Evolutionary conservation across 495 filamentous ascomycete genomes (phyloP), one percentile per base, ranked within the genome.

Genomic region (Podospora appendiculata): DNA sequence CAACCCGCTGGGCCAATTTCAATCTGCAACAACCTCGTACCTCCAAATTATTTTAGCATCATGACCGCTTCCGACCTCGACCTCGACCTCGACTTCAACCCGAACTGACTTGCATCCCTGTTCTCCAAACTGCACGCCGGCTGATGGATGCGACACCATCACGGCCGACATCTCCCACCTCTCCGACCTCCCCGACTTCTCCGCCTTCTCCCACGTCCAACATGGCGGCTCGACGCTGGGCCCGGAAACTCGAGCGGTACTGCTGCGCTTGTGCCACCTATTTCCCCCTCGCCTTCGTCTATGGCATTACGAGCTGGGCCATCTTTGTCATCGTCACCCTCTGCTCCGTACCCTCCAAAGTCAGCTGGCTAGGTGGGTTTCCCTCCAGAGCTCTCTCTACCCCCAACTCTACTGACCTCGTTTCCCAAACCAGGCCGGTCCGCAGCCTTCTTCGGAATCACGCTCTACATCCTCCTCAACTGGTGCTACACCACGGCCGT

Each of bases 401-500:
- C 35, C 32, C 11, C 6, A 36, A 6, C 34, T 36, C 35, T 48
- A 8, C n/a, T 48, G 34, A 32, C 12, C 46, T 36, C 32, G 14
- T 33, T 50, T 57, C 32, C 14, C n/a, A 51, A 35, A 12, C 9
- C 51, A 80, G 77, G 74, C 18, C 65, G 63, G 1, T 55, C 68
- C 11, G 63, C 70, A 4, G 70, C 84, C 1, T 50, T 81, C 34
- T 58, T 87, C 50, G 90, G 86, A 36, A 62, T 92, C 49, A 35
- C 78, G 14, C 78, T 98, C 46, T 97, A 90, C 66, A 41, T 83
- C 50, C 70, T 95, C 53, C 79, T 91, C 43, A 95, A 95, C 64
- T 85, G 84, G 78, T 89, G 76, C 52, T 98, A 98, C 68, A 92
- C 86, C 9, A 80, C 80, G 38, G 94, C 93, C 51, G 93, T 98